Conservation (phyloP, 108 stramenopile species). For the Nitzschia sp. region DNA sequence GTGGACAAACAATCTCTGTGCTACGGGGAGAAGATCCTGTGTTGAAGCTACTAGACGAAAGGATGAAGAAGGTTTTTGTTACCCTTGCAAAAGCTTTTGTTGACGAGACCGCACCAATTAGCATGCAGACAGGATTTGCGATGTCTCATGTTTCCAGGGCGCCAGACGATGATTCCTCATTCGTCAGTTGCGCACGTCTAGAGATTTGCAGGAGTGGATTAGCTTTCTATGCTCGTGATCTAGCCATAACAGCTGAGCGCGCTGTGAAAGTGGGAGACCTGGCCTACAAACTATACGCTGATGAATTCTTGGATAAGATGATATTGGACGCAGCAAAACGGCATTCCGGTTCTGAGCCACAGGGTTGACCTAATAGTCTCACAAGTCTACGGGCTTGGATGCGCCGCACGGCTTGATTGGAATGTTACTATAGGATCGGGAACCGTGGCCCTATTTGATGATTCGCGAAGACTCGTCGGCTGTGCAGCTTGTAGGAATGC, state of each 20-base stretch:
- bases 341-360: too few relatives aligned
- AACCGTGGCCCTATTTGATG: too few relatives aligned
- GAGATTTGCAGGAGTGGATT: conserved; percentile 24
- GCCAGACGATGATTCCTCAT: background rate
- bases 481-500: background rate
- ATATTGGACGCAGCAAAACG: background rate
- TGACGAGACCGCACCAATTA: background rate
- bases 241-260: conserved; percentile 16
- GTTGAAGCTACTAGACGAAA: conserved; percentile 51
- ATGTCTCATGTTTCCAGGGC: too few relatives aligned
- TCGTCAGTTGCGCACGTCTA: conserved; percentile 1
- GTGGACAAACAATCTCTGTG: conserved; percentile 28
- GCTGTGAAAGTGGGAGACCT: conserved; percentile 25
- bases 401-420: too few relatives aligned
- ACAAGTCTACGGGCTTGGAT: too few relatives aligned
- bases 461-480: background rate
- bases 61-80: conserved; percentile 43
- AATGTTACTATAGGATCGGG: too few relatives aligned
- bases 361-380: too few relatives aligned
- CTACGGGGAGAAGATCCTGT: conserved; percentile 55
- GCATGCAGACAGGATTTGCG: background rate
- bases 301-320: conserved; percentile 16
- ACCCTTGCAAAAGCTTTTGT: conserved; percentile 1
- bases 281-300: conserved; percentile 16
- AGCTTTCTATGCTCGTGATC: conserved; percentile 32